These are phyloP conservation scores for Aspergillus sp. DNA, from an alignment of 2,329 filamentous ascomycete species.

Conservation along the genomic window DNA sequence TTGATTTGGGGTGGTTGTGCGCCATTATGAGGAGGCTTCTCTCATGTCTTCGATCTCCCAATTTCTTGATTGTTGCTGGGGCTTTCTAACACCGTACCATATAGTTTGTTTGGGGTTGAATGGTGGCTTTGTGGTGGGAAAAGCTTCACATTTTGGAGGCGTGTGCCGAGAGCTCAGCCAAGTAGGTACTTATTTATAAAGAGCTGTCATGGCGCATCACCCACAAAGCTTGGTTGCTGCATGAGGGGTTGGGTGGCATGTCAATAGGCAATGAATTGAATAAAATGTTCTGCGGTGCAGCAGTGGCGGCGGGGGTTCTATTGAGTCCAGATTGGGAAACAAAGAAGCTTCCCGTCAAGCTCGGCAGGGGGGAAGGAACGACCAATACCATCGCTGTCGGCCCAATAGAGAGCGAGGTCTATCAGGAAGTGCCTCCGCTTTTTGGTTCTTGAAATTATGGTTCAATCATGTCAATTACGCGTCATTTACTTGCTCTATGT, in stretches of 20 bases:
- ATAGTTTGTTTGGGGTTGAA: neutral
- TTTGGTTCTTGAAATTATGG: too few relatives aligned
- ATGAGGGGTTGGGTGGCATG: neutral
- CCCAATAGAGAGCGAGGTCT: too few relatives aligned
- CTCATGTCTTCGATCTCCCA: neutral
- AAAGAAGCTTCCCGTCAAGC: neutral
- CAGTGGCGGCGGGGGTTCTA: neutral
- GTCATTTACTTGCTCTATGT: neutral
- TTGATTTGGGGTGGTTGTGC: neutral
- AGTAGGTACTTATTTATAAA: neutral
- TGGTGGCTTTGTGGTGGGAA: neutral
- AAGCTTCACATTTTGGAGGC: neutral
- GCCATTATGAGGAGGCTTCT: neutral
- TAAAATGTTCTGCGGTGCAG: neutral
- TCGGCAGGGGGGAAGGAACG: too few relatives aligned
- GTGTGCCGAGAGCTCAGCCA: neutral
- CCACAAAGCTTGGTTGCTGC: neutral
- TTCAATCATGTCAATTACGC: neutral
- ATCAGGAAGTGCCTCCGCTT: too few relatives aligned
- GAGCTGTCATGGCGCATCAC: neutral
- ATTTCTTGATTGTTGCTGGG: neutral
- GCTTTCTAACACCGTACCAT: too few relatives aligned
- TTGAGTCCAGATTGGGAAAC: slow-evolving; percentile 6
- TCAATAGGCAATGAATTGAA: neutral
- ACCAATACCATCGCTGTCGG: too few relatives aligned